Conservation (phyloP, 495 filamentous ascomycete genomes). For the Penicillium steckii region DNA sequence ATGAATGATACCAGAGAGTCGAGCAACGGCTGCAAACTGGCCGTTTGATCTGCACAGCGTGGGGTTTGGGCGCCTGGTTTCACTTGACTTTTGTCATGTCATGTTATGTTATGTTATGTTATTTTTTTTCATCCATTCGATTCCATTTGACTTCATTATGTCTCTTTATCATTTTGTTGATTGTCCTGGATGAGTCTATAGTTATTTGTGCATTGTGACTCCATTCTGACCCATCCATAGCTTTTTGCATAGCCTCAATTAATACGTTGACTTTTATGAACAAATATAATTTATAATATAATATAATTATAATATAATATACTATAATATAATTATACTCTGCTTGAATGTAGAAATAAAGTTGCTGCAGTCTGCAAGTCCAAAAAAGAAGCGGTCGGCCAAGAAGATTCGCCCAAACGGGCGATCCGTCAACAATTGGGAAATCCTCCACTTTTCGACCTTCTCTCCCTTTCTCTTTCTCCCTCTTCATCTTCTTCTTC, state of each 20-base stretch:
- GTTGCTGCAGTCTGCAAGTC: slow-evolving; percentile 8
- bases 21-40: slow-evolving; percentile 12
- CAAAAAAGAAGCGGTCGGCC: slow-evolving; percentile 12
- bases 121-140: too few species aligned
- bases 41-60: slow-evolving; percentile 45
- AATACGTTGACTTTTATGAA: too few species aligned
- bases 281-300: neutral
- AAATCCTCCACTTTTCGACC: slow-evolving; percentile 6
- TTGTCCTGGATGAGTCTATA: too few species aligned
- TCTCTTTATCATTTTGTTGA: too few species aligned
- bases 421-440: slow-evolving; percentile 12
- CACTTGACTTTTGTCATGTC: slow-evolving; percentile 13
- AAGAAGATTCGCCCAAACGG: slow-evolving; percentile 11
- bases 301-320: neutral
- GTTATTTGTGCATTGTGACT: slow-evolving; percentile 4
- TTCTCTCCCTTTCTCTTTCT: slow-evolving; percentile 1
- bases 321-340: too few species aligned
- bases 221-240: slow-evolving; percentile 9
- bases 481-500: neutral
- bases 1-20: neutral
- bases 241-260: slow-evolving; percentile 21
- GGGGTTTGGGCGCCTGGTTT: slow-evolving; percentile 45
- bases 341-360: too few species aligned
- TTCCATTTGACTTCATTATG: too few species aligned
- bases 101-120: slow-evolving; percentile 12